These are phyloP conservation scores for Hemileccinum impolitum DNA, from an alignment of 768 basidiomycete species.

Conservation along the genomic window DNA sequence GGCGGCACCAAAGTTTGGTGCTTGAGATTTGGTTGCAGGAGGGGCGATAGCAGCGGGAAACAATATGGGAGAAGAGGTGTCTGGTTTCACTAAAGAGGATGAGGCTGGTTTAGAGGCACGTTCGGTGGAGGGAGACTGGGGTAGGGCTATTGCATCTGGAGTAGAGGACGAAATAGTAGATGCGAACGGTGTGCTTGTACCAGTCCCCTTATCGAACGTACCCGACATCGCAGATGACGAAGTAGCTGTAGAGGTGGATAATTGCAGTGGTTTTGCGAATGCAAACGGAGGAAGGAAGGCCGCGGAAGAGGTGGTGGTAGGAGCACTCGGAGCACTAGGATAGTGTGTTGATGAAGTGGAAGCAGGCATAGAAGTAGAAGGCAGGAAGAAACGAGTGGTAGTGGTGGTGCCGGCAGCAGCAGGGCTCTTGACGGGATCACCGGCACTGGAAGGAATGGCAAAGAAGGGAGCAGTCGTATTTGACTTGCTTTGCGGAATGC, in stretches of 20 bases:
- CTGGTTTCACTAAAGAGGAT: conserved; percentile 17
- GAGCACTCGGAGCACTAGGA: conserved; percentile 3
- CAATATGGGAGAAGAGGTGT: conserved; percentile 25
- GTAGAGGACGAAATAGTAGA: conserved; percentile 6
- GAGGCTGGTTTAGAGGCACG: conserved; percentile 8
- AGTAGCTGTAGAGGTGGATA: not conserved
- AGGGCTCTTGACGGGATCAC: conserved; percentile 9
- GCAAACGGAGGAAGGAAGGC: conserved; percentile 12
- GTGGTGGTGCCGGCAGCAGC: conserved; percentile 2
- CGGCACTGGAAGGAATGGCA: not conserved
- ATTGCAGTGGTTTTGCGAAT: conserved; percentile 15
- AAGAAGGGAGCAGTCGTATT: conserved; percentile 17
- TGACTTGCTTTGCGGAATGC: conserved; percentile 13
- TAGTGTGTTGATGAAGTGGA: conserved; percentile 15
- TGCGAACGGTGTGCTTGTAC: conserved; percentile 5
- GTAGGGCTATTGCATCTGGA: conserved; percentile 5
- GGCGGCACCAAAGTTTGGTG: conserved; percentile 18
- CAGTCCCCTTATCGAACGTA: conserved; percentile 31
- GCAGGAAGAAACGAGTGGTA: conserved; percentile 22
- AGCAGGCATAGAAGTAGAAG: conserved; percentile 25
- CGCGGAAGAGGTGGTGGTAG: conserved; percentile 13
- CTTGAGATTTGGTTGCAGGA: conserved; percentile 7
- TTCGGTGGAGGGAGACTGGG: conserved; percentile 7
- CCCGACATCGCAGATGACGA: conserved; percentile 22
- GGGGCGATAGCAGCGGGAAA: conserved; percentile 4